Base-by-base conservation (phyloP, 495 filamentous ascomycete genomes). In the Neurospora pannonica region DNA sequence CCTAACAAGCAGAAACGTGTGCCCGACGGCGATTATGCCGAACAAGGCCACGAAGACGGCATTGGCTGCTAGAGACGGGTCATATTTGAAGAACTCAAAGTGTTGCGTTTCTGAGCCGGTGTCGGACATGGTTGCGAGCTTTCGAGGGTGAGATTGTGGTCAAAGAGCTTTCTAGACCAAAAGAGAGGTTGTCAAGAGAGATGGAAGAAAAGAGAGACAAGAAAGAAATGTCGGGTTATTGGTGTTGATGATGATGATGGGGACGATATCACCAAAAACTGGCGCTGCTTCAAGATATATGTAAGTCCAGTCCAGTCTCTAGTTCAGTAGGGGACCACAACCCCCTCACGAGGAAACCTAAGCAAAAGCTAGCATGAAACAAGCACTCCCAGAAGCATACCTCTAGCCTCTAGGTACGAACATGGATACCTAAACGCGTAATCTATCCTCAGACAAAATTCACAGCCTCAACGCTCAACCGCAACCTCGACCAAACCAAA, bases 11-110 rank as follows among this genome's bases (percentile, higher is more conserved):
- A 89, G 85, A 70, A 81, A 84, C 36, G 79, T 34, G 74, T 92
- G 90, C 3, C 80, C 74, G 5, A 82, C 24, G 6, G 87, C 78
- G 0, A 84, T 79, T 39, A 86, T 62, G 40, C 78, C 78, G 76
- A 92, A 93, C 9, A 90, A 75, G 6, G 81, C 77, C 5, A 84
- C 75, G 73, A 88, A 89, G n/a, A 88, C 76, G 7, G 84, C 69
- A 3, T 86, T 89, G 0, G 85, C 84, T 2, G 78, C 82, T 15
- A 87, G 40, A 10, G 84, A 88, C 2, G 89, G 90, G 15, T 82
- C 76, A 72, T 89, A 89, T 38, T 77, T 76, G 72, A 84, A 87
- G 73, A 81, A 81, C 4, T 79, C 79, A 71, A 79, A 82, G 28
- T 73, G n/a, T 24, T 38, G 31, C 11, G 15, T 34, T 10, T 31